These are phyloP conservation scores for Suillus variegatus DNA, from an alignment of 768 basidiomycete species.

Conservation along the genomic window DNA sequence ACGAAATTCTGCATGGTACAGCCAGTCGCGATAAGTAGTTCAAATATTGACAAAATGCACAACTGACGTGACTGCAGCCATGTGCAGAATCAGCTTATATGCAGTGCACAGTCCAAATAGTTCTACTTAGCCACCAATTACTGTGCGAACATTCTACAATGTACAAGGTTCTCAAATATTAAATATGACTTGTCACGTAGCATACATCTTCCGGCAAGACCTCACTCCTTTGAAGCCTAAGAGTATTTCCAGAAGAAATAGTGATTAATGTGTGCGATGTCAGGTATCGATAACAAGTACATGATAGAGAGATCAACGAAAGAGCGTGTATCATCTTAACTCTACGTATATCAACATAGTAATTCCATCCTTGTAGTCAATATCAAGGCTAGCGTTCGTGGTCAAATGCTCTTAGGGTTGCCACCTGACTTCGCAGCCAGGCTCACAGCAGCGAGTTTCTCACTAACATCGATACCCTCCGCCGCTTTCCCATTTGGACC, in stretches of 20 bases:
- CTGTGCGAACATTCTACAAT: not conserved
- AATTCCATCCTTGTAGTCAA: not conserved
- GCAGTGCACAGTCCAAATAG: not conserved
- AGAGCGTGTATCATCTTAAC: not conserved
- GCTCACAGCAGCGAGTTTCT: constrained; percentile 28
- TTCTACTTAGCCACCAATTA: not conserved
- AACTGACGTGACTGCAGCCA: not conserved
- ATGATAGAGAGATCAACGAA: constrained; percentile 1
- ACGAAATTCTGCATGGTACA: not conserved
- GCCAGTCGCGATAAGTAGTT: not conserved
- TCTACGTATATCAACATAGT: not conserved
- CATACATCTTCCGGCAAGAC: not conserved
- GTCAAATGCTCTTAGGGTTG: constrained; percentile 18
- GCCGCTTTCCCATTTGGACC: constrained; percentile 5
- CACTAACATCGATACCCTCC: constrained; percentile 28
- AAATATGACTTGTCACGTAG: not conserved
- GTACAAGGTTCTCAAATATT: not conserved
- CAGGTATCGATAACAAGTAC: constrained; percentile 7
- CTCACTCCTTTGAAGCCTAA: not conserved
- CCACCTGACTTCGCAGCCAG: constrained; percentile 33
- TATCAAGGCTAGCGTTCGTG: not conserved
- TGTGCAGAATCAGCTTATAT: not conserved
- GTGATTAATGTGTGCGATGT: constrained; percentile 1
- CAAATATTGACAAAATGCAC: not conserved
- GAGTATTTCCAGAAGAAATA: not conserved